Conservation (phyloP, 169 alveolate genomes). For the Toxoplasma gondii region DNA sequence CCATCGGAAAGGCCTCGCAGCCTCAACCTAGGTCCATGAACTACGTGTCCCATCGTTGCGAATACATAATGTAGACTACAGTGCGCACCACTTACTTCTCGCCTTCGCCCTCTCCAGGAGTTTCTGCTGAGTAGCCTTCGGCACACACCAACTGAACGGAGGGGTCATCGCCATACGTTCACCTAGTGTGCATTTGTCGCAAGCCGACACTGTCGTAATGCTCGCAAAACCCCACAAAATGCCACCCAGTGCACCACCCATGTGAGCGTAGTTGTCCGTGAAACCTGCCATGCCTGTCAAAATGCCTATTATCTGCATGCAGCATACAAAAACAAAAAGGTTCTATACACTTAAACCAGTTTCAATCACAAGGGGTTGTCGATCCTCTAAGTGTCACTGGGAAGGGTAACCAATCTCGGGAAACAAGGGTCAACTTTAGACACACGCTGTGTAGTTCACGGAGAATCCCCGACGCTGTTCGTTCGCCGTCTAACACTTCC, state of each 20-base stretch:
- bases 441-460: too few relatives aligned
- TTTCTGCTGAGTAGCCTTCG: constrained; percentile 31
- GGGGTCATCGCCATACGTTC: constrained; percentile 55
- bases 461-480: too few relatives aligned
- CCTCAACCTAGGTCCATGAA: too few relatives aligned
- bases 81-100: constrained; percentile 10
- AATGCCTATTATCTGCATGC: constrained; percentile 74
- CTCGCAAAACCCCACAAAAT: constrained; percentile 82
- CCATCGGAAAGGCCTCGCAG: too few relatives aligned
- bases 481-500: too few relatives aligned
- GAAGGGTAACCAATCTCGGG: too few relatives aligned
- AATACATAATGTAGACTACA: too few relatives aligned
- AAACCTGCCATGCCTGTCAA: constrained; percentile 80
- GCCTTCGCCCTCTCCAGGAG: constrained; percentile 44
- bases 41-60: too few relatives aligned
- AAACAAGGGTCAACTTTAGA: too few relatives aligned
- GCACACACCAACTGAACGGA: constrained; percentile 60
- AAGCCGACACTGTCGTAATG: constrained; percentile 81
- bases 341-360: too few relatives aligned
- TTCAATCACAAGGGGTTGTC: too few relatives aligned
- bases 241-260: constrained; percentile 85
- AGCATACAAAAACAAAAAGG: background rate
- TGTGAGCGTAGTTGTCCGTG: constrained; percentile 87
- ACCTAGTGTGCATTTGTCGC: constrained; percentile 67
- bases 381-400: too few relatives aligned